Base-by-base conservation (phyloP, 768 basidiomycete species). In the Phanerodontia chrysosporium region DNA sequence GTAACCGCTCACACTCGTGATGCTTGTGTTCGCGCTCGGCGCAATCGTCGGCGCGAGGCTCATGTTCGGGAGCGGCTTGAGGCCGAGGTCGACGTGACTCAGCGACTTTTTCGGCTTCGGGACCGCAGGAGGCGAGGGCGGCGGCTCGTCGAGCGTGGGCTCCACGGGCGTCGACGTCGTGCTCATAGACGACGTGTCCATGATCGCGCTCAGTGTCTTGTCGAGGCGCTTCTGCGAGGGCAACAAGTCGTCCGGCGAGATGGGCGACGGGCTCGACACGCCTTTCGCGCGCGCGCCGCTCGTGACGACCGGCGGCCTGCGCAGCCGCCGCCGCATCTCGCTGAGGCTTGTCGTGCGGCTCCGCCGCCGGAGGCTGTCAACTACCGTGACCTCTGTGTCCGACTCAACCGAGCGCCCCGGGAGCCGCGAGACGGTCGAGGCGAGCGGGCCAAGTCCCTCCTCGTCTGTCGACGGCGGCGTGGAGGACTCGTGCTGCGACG, bases 61-160 rank as follows among this genome's bases (percentile, higher is more conserved):
- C 22, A 65, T 48, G 51, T 66, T 65, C n/a, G 69, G 69, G 2
- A 70, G 60, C 13, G 64, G 64, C 25, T 65, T 64, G 27, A 70
- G 55, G 2, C 60, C 66, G 1, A 70, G 60, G 52, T 67, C 66
- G 51, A 70, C 69, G 49, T 67, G 66, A 49, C 67, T 68, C 16
- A 70, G 60, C 44, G 66, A 67, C 60, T 68, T 70, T 57, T 64
- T 66, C 30, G 65, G 62, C 36, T 60, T 60, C 27, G 62, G 61
- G 27, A 59, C 25, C 32, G 42, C 61, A 1, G 42, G 39, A 4
- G 39, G 39, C 16, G 6, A 4, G 4, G 18, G 39, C 18, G 39
- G 39, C 6, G 39, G 39, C 39, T 10, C 27, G 39, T 3, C 21
- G 36, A 24, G 5, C 10, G 6, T 8, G 35, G 39, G 28, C 54